phyloP scores from a whole-genome alignment of 2,329 filamentous ascomycete genomes.

The Blastomyces parvus region DNA sequence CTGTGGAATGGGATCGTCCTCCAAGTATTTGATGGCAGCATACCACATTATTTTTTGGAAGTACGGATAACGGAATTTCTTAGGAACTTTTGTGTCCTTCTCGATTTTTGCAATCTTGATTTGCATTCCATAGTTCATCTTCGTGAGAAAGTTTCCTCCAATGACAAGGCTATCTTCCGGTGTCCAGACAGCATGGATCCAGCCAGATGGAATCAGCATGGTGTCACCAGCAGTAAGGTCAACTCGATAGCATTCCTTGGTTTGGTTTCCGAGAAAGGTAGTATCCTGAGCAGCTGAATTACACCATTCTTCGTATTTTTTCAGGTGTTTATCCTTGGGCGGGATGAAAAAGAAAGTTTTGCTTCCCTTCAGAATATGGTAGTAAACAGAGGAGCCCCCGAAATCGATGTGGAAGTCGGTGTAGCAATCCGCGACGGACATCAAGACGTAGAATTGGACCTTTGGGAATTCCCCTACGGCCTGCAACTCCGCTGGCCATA shows the following conservation, averaged over 20 bases:
- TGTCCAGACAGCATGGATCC: conserved; percentile 65
- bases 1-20: conserved; percentile 53
- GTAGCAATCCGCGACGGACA: conserved; percentile 62
- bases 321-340: conserved; percentile 57
- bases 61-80: conserved; percentile 57
- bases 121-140: conserved; percentile 57
- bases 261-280: conserved; percentile 55
- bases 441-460: conserved; percentile 60
- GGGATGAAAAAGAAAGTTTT: conserved; percentile 66
- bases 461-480: conserved; percentile 51
- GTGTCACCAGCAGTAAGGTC: conserved; percentile 58
- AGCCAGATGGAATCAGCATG: conserved; percentile 61
- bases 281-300: conserved; percentile 57
- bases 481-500: conserved; percentile 43
- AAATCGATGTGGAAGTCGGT: conserved; percentile 66
- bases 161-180: conserved; percentile 60
- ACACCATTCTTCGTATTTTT: conserved; percentile 64
- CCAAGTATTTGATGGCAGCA: conserved; percentile 53
- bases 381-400: conserved; percentile 60
- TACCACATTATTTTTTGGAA: conserved; percentile 65
- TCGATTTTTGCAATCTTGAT: conserved; percentile 57
- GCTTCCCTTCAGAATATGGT: conserved; percentile 58
- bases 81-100: conserved; percentile 55
- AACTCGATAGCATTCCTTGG: conserved; percentile 57
- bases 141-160: conserved; percentile 60